Evolutionary conservation across 129 eudicot genomes (phyloP).

Genomic region (Pulicaria dysenterica): DNA sequence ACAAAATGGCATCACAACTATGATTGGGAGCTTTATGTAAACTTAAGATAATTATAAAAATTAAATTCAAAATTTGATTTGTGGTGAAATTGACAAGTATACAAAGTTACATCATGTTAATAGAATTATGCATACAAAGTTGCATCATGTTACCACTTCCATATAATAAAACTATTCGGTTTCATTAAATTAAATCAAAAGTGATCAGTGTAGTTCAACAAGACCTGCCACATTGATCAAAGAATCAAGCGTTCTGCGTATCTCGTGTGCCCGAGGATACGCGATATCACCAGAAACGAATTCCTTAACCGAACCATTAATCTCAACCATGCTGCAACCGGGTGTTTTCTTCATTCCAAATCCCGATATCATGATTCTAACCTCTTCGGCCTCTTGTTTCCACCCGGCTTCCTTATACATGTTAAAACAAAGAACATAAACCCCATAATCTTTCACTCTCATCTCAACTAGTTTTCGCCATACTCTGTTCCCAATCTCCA

Average conservation of each 20-base stretch:
- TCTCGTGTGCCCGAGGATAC: conserved; percentile 39
- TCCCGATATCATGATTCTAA: conserved; percentile 38
- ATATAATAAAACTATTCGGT: no score
- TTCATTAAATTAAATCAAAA: neutral
- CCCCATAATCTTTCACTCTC: conserved; percentile 48
- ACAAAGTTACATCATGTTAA: no score
- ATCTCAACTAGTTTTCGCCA: conserved; percentile 47
- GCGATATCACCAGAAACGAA: conserved; percentile 45
- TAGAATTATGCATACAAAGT: no score
- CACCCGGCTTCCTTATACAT: conserved; percentile 64
- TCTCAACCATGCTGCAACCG: conserved; percentile 59
- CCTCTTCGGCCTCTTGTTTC: conserved; percentile 52
- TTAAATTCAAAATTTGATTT: no score
- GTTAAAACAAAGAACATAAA: conserved; percentile 53
- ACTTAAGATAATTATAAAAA: no score
- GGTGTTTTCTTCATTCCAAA: conserved; percentile 56
- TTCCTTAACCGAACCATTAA: conserved; percentile 53
- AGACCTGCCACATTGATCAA: conserved; percentile 25
- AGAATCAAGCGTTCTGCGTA: conserved; percentile 40
- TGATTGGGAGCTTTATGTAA: no score
- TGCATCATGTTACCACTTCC: no score
- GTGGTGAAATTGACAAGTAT: no score
- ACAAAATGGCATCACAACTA: no score
- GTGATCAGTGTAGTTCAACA: neutral
- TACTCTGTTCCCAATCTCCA: conserved; percentile 42